Base-by-base conservation (phyloP, 2,329 filamentous ascomycete species). In the Metarhizium rileyi region DNA sequence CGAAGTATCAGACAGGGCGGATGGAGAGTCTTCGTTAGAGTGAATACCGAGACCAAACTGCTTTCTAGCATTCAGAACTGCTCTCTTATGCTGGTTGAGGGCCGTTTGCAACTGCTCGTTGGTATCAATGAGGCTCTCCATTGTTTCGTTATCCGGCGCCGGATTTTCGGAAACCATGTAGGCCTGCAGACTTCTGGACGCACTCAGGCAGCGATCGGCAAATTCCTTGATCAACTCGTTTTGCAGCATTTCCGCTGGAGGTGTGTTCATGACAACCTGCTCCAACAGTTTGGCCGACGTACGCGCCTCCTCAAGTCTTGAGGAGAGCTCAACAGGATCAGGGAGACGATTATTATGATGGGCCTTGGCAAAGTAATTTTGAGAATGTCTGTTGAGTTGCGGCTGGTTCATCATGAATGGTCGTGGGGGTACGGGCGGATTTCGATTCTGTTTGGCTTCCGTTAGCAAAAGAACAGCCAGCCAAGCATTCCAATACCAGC, bases 211-310 rank as follows among this genome's bases (percentile, higher is more conserved):
- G 23, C 93, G 84, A 58, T 93, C 85, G 44, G 84, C 81, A 63
- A 98, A 97, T 69, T 98, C 93, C 63, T 84, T 86, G 64, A 96
- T 83, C 47, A 98, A 76, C n/a, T 96, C 91, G 61, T 94, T 91
- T 48, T 75, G 68, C 20, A 90, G 75, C 23, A 96, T 72, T 62
- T 95, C 90, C 14, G 76, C 70, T 0, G 85, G 75, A 0, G 89
- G 81, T 0, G 90, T 95, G 50, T 87, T 90, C 66, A 91, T 87
- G 18, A 95, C 83, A 6, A 96, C 84, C 67, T 98, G 91, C 47
- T 88, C 79, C n/a, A 98, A 80, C 5, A 98, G 80, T 65, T 90
- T 91, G 6, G 91, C 90, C 3, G 90, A 94, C 2, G 89, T 95
- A 54, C 81, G 81, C 8, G 91, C 90, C 70, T 98, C 93, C 64